Percentiles rank a stretch among this genome's conserved stretches.
These are phyloP conservation scores for Gynandropsis gynandra DNA, from an alignment of 345 rosid genomes.

Conservation along the genomic window DNA sequence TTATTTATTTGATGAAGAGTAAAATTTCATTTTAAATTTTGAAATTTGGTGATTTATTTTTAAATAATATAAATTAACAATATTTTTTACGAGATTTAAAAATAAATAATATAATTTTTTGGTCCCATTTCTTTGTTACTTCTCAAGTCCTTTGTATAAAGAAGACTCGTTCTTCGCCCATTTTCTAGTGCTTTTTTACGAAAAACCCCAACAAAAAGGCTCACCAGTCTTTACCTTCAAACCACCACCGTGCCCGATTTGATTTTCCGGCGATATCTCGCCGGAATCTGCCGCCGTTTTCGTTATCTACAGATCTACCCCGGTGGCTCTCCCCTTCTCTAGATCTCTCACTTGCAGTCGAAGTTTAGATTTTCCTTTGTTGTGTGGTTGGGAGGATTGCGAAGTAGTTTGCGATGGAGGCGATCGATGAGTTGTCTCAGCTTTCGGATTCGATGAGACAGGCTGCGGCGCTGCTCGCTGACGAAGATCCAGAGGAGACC, in stretches of 20 bases:
- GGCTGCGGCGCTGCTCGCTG: constrained; percentile 83
- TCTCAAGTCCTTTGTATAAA: too few species aligned
- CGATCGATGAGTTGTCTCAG: constrained; percentile 84
- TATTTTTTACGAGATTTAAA: too few species aligned
- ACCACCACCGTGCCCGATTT: constrained; percentile 15
- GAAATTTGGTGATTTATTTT: too few species aligned
- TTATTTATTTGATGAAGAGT: too few species aligned
- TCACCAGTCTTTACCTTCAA: too few species aligned
- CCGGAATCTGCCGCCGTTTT: constrained; percentile 12
- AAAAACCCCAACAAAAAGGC: too few species aligned
- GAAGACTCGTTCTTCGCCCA: too few species aligned
- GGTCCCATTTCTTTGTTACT: too few species aligned
- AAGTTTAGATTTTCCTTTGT: constrained; percentile 17
- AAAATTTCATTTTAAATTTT: too few species aligned
- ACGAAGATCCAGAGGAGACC: constrained; percentile 74
- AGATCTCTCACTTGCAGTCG: constrained; percentile 26
- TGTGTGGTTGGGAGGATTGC: constrained; percentile 14
- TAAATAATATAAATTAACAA: too few species aligned
- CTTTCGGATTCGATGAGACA: constrained; percentile 89
- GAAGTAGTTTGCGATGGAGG: constrained; percentile 52
- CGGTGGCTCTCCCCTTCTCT: constrained; percentile 14
- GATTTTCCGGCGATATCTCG: constrained; percentile 13
- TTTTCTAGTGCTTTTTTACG: too few species aligned
- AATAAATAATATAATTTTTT: too few species aligned
- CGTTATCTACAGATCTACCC: constrained; percentile 23